Evolutionary conservation across 371 early-diverging fungal genomes (phyloP), one percentile per base, ranked within the genome.

Genomic region (Rhizopus arrhizus): DNA sequence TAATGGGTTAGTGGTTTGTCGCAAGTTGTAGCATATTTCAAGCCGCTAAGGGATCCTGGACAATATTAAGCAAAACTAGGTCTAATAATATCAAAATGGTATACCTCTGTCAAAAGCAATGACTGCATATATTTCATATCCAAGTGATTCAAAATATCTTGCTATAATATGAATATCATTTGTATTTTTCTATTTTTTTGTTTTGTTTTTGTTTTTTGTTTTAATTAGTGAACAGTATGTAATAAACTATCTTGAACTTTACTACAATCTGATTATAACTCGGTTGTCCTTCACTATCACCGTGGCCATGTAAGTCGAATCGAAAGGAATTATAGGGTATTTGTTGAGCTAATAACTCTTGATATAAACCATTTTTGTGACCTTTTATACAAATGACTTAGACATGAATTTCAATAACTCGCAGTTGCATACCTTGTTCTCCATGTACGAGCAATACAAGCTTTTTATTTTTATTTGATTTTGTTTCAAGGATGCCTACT

Each of bases 301-400:
- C 81, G 50, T 78, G 66, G 15, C 84, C 84, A 31, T 75, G 65
- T 58, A 81, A 72, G 51, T 82, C 82, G 58, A 84, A 82, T 7
- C 84, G 81, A 51, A 80, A 80, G 7, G 69, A 73, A 47, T 65
- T 66, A 54, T 68, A 74, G 6, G 82, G 78, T n/a, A 84, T 61
- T 16, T 59, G 53, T 35, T 80, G 64, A 34, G 84, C 84, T 22
- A 83, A 61, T 34, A 36, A 53, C 11, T 69, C 68, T 51, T 81
- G 83, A 55, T 79, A 83, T 12, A 83, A 71, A 29, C 68, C 67
- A 58, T 83, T 71, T 53, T 79, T 83, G 64, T 83, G 81, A 12
- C 83, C 83, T 77, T 9, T 41, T 31, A n/a, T 38, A 22, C 22
- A 0, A 22, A 22, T 22, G 22, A 22, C 22, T 22, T 22, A 22